Evolutionary conservation across 805 yeast genomes (phyloP).

Genomic region (Ogataea haglerorum): DNA sequence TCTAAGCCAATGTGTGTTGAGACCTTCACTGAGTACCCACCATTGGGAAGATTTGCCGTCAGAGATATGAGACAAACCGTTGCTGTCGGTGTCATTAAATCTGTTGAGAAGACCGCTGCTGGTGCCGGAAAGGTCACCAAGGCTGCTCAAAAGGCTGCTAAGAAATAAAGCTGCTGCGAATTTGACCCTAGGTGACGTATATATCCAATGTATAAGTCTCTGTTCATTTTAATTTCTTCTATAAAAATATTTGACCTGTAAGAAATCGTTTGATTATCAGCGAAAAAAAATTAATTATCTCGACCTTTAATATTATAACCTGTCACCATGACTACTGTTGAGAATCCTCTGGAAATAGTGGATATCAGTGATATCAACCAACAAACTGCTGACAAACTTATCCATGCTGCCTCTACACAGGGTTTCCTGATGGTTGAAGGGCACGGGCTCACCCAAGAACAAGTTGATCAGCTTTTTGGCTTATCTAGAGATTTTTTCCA

Average conservation of each 20-base stretch:
- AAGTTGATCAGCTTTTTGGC: slow-evolving; percentile 35
- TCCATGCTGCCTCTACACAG: slow-evolving; percentile 49
- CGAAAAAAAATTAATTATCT: not conserved
- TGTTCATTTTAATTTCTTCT: slow-evolving; percentile 7
- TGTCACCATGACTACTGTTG: slow-evolving; percentile 11
- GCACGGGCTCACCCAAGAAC: slow-evolving; percentile 42
- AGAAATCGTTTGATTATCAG: not conserved
- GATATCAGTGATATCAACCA: slow-evolving; percentile 48
- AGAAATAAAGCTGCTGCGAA: slow-evolving; percentile 48
- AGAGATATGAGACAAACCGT: slow-evolving; percentile 99
- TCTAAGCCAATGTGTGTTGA: slow-evolving; percentile 94
- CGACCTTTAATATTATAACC: not conserved
- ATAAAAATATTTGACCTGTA: not conserved
- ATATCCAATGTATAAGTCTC: slow-evolving; percentile 7
- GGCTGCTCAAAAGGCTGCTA: slow-evolving; percentile 84
- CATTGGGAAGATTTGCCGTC: slow-evolving; percentile 97
- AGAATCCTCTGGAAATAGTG: slow-evolving; percentile 52
- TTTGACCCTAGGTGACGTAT: slow-evolving; percentile 1
- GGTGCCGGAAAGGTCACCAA: slow-evolving; percentile 93
- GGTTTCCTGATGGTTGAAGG: slow-evolving; percentile 52
- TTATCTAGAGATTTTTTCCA: slow-evolving; percentile 29
- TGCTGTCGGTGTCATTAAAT: slow-evolving; percentile 98
- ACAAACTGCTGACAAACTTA: slow-evolving; percentile 46
- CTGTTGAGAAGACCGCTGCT: slow-evolving; percentile 79
- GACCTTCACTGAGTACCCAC: slow-evolving; percentile 77